Percentiles rank a stretch among this genome's conserved stretches.
Conservation (phyloP, 139 green algal species). For the Tetraselmis striata region DNA sequence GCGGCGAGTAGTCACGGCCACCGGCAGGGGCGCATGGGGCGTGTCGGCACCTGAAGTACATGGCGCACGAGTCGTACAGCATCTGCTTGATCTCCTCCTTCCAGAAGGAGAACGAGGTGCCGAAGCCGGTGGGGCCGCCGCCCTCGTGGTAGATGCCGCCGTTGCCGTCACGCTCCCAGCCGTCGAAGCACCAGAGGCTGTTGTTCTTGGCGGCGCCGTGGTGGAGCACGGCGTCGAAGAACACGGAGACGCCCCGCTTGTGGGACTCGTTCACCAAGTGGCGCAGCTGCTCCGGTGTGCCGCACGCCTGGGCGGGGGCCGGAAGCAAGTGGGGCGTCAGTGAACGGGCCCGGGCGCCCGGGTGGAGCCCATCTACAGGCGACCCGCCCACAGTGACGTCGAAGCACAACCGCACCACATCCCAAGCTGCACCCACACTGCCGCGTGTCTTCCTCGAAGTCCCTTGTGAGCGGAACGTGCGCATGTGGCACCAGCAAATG, state of each 20-base stretch:
- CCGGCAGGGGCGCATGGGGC: too few relatives aligned
- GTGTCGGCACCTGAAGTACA: conserved; percentile 28
- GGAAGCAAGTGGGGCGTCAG: too few relatives aligned
- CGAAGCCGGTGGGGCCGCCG: conserved; percentile 18
- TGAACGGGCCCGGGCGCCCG: too few relatives aligned
- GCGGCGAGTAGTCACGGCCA: too few relatives aligned
- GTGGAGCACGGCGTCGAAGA: conserved; percentile 43
- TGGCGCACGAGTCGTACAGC: conserved; percentile 9
- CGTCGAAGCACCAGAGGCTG: conserved; percentile 36
- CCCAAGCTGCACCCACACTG: too few relatives aligned
- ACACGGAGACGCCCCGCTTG: conserved; percentile 28
- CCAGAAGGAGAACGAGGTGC: conserved; percentile 25
- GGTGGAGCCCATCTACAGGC: too few relatives aligned
- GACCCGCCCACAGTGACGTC: too few relatives aligned
- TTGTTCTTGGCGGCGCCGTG: conserved; percentile 21
- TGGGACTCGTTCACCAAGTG: conserved; percentile 25
- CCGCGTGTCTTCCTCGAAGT: too few relatives aligned
- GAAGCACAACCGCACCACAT: too few relatives aligned
- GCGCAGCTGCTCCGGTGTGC: conserved; percentile 25
- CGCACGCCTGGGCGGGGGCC: too few relatives aligned
- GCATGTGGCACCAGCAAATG: too few relatives aligned
- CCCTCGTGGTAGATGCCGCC: conserved; percentile 39
- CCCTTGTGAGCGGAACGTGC: too few relatives aligned
- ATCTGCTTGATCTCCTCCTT: conserved; percentile 35
- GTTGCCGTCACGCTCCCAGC: conserved; percentile 4